Evolutionary conservation across 768 basidiomycete genomes (phyloP).

Genomic region (Filobasidium wieringae): DNA sequence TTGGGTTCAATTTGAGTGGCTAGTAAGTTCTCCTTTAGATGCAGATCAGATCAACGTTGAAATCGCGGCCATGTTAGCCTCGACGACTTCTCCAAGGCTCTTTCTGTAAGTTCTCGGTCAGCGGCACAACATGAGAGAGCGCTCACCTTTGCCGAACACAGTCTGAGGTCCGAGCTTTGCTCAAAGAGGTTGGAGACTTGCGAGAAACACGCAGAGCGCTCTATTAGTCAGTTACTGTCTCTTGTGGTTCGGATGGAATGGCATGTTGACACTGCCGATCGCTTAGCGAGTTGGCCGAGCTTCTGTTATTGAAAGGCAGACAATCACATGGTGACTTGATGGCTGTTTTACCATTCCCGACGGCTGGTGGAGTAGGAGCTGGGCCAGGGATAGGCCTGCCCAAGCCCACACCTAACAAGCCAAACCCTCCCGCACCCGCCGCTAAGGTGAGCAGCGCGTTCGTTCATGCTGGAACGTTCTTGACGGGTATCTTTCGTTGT

Average conservation of each 20-base stretch:
- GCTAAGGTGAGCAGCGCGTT: background rate
- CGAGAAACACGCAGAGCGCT: constrained; percentile 33
- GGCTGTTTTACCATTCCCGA: constrained; percentile 11
- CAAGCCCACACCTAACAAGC: constrained; percentile 1
- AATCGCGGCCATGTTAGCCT: too few relatives aligned
- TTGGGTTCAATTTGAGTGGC: constrained; percentile 37
- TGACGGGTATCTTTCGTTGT: background rate
- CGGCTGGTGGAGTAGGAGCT: background rate
- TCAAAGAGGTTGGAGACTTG: constrained; percentile 37
- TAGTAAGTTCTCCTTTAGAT: too few relatives aligned
- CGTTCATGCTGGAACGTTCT: too few relatives aligned
- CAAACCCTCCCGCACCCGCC: background rate
- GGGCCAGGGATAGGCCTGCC: background rate
- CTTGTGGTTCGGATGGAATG: background rate
- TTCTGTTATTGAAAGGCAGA: constrained; percentile 36
- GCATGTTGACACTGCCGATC: background rate
- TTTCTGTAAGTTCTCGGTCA: constrained; percentile 30
- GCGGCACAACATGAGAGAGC: too few relatives aligned
- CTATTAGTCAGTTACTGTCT: constrained; percentile 27
- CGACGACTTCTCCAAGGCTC: constrained; percentile 37
- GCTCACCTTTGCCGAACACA: constrained; percentile 1
- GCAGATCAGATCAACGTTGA: too few relatives aligned
- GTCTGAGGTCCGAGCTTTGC: constrained; percentile 33
- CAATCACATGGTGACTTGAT: constrained; percentile 31
- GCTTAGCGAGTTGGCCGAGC: constrained; percentile 33